Conservation (phyloP, 257 asterid species). For the Voacanga thouarsii region DNA sequence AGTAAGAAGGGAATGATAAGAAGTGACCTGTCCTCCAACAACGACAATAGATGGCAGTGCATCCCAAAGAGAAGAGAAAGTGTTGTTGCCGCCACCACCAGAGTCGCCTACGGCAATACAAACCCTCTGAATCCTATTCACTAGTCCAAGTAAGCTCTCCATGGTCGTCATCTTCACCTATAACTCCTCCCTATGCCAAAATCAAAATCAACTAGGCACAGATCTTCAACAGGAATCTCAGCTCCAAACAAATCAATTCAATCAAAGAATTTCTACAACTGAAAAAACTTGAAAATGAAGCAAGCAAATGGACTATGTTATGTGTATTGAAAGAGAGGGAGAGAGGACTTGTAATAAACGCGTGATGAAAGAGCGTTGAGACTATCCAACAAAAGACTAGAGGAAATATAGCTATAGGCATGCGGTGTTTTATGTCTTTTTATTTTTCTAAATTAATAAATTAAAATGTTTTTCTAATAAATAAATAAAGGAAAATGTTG, state of each 20-base stretch:
- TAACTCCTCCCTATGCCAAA: neutral
- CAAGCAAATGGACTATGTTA: neutral
- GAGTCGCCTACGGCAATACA: constrained; percentile 89
- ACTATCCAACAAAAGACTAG: neutral
- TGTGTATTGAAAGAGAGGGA: neutral
- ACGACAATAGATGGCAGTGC: constrained; percentile 94
- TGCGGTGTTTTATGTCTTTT: neutral
- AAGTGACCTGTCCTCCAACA: constrained; percentile 83
- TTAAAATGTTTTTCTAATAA: too few relatives aligned
- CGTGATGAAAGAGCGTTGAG: constrained; percentile 2
- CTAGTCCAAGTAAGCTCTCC: constrained; percentile 90
- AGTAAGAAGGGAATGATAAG: neutral
- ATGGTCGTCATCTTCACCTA: constrained; percentile 57
- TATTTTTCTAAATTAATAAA: neutral
- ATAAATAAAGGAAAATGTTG: neutral
- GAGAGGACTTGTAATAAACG: neutral
- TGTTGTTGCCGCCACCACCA: constrained; percentile 68
- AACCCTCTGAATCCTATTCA: constrained; percentile 83
- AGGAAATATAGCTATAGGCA: neutral
- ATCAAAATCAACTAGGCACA: neutral
- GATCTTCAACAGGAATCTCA: constrained; percentile 7
- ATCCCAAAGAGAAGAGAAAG: constrained; percentile 89
- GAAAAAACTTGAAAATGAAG: constrained; percentile 15
- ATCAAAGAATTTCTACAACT: constrained; percentile 7
- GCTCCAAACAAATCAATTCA: constrained; percentile 4